Evolutionary conservation across 192 early-diverging fungal genomes (phyloP), one percentile per base, ranked within the genome.

Genomic region (Bifiguratus adelaidae): DNA sequence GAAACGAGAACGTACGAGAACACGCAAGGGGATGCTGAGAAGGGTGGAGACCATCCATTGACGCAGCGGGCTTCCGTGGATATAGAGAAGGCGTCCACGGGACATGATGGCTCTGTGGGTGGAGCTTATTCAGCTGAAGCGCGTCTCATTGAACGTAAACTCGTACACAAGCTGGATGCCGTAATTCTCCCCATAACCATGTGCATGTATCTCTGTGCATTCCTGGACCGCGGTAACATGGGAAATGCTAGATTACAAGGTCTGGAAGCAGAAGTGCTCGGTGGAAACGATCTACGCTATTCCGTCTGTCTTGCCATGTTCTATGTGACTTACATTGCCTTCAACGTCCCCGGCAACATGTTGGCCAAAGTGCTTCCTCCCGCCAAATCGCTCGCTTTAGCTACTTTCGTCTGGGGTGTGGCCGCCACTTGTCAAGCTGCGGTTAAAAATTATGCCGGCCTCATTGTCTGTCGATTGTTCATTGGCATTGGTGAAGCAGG

Each of bases 401-500:
- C 36, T 38, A 19, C n/a, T n/a, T n/a, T n/a, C n/a, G n/a, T n/a
- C 3, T 80, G 77, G 74, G 74, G 77, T 4, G 34, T 35, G 25
- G 55, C 58, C 32, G 64, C 63, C 32, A 65, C 63, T 29, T 48
- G 55, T 11, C 74, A 76, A 67, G 66, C 71, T 20, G 70, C 65
- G 24, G 56, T 58, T n/a, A 58, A 30, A 1, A 51, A 50, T 26
- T 56, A 56, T 13, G 44, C 48, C 12, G 64, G 59, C 30, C 46
- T 80, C 7, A 47, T 71, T 18, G 55, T 51, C 11, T 46, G 58
- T 22, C 67, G 77, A 5, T 70, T 80, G 51, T 61, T 80, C 30
- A 41, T 80, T 12, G 77, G 77, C 27, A 32, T 61, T 12, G 51
- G 60, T 27, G 77, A 80, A 40, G n/a, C n/a, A n/a, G n/a, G n/a